These are phyloP conservation scores for Diaporthe aspalathi DNA, from an alignment of 2,329 filamentous ascomycete genomes.

Conservation along the genomic window DNA sequence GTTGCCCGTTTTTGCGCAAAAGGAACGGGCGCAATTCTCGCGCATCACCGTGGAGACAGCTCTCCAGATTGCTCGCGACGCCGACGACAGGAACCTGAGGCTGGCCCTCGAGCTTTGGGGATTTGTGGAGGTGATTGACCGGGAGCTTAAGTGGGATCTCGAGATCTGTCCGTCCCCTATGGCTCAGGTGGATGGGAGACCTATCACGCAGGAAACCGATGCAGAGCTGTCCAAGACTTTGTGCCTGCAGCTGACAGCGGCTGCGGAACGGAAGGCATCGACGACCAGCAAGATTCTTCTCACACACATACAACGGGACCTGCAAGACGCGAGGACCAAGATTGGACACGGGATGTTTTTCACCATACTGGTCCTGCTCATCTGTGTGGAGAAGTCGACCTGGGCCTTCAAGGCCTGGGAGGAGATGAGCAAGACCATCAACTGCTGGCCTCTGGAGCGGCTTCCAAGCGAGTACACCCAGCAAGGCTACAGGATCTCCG, in stretches of 20 bases:
- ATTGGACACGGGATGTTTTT: conserved; percentile 72
- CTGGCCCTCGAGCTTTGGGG: conserved; percentile 74
- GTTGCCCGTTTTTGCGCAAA: conserved; percentile 66
- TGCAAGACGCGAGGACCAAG: conserved; percentile 71
- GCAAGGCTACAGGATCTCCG: conserved; percentile 69
- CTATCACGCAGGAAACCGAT: conserved; percentile 65
- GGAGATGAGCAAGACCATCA: conserved; percentile 58
- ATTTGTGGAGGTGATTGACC: conserved; percentile 73
- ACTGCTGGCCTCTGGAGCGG: conserved; percentile 72
- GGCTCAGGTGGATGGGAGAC: conserved; percentile 52
- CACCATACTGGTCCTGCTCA: conserved; percentile 70
- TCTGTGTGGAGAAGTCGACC: conserved; percentile 75
- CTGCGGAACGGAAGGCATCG: conserved; percentile 72
- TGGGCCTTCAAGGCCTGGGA: conserved; percentile 78
- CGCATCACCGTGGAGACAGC: conserved; percentile 67
- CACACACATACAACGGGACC: conserved; percentile 69
- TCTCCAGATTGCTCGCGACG: conserved; percentile 57
- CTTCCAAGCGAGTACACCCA: conserved; percentile 67
- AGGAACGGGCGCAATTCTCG: conserved; percentile 71
- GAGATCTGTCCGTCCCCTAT: conserved; percentile 58
- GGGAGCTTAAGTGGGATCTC: conserved; percentile 71
- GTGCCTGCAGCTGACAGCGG: conserved; percentile 72
- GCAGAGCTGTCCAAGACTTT: conserved; percentile 71
- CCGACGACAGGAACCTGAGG: conserved; percentile 65
- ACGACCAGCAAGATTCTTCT: conserved; percentile 68